A percentile compares a stretch with the other conserved stretches of the same genome.
Evolutionary conservation across 2,329 filamentous ascomycete species (phyloP).

Genomic region (Pseudocercospora macadamiae): DNA sequence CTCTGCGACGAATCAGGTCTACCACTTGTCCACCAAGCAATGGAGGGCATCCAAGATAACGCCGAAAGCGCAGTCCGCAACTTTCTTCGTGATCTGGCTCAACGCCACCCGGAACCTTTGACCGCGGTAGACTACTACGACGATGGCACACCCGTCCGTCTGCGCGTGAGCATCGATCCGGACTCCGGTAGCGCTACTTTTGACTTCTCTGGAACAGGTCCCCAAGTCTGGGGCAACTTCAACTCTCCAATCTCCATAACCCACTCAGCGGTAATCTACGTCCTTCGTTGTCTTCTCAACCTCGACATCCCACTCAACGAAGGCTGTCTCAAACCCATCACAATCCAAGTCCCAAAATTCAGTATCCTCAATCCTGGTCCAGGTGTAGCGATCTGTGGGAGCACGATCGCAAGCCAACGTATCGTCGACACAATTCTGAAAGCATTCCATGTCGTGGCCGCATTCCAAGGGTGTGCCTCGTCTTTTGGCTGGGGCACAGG

Average conservation of each 20-base stretch:
- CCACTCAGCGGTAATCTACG: constrained; percentile 42
- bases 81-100: constrained; percentile 33
- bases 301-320: constrained; percentile 54
- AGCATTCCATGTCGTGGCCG: constrained; percentile 38
- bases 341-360: constrained; percentile 33
- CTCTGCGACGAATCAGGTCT: constrained; percentile 42
- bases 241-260: constrained; percentile 47
- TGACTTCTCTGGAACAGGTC: constrained; percentile 47
- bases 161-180: constrained; percentile 40
- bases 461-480: constrained; percentile 37
- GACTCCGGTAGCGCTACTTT: constrained; percentile 40
- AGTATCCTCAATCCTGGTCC: constrained; percentile 36
- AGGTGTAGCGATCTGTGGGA: constrained; percentile 37
- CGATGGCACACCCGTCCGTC: constrained; percentile 42
- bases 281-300: constrained; percentile 37
- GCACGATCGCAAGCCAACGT: constrained; percentile 37
- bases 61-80: constrained; percentile 41
- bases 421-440: constrained; percentile 38
- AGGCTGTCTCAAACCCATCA: constrained; percentile 38
- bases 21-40: constrained; percentile 44
- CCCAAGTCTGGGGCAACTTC: constrained; percentile 37
- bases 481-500: constrained; percentile 37
- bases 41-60: constrained; percentile 44
- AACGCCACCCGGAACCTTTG: constrained; percentile 26
- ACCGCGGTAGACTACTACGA: constrained; percentile 45